phyloP scores from a whole-genome alignment of 441 rosid species.

The Populus hybrid region DNA sequence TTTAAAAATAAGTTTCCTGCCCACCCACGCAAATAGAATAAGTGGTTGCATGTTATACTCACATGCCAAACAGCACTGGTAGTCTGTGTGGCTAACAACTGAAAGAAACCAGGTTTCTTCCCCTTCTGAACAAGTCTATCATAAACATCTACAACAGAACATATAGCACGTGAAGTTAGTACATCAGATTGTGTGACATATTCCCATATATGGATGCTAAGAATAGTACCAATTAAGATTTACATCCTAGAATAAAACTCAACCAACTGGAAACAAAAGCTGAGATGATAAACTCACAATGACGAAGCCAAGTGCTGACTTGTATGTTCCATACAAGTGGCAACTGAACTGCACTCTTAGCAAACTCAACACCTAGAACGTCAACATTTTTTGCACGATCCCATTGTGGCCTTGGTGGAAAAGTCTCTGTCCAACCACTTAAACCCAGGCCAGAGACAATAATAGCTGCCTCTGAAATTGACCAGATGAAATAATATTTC shows the following conservation, averaged over 20 bases:
- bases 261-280: neutral
- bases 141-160: constrained; percentile 58
- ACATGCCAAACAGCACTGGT: constrained; percentile 98
- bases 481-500: constrained; percentile 99
- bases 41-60: constrained; percentile 32
- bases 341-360: constrained; percentile 75
- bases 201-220: neutral
- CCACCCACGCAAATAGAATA: neutral
- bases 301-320: constrained; percentile 99
- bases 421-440: constrained; percentile 84
- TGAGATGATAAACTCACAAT: constrained; percentile 59
- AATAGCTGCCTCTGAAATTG: constrained; percentile 86
- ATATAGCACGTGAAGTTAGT: constrained; percentile 14
- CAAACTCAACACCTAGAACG: constrained; percentile 76
- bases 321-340: constrained; percentile 97
- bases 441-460: constrained; percentile 91
- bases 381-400: constrained; percentile 86
- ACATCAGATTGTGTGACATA: neutral
- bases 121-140: constrained; percentile 82
- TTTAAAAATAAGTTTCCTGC: neutral
- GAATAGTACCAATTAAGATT: neutral
- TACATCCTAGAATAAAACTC: neutral
- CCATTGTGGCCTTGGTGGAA: constrained; percentile 77
- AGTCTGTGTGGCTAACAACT: constrained; percentile 91
- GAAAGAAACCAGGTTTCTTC: constrained; percentile 86